phyloP scores from a whole-genome alignment of 2,329 filamentous ascomycete genomes.

The Colletotrichum horii region DNA sequence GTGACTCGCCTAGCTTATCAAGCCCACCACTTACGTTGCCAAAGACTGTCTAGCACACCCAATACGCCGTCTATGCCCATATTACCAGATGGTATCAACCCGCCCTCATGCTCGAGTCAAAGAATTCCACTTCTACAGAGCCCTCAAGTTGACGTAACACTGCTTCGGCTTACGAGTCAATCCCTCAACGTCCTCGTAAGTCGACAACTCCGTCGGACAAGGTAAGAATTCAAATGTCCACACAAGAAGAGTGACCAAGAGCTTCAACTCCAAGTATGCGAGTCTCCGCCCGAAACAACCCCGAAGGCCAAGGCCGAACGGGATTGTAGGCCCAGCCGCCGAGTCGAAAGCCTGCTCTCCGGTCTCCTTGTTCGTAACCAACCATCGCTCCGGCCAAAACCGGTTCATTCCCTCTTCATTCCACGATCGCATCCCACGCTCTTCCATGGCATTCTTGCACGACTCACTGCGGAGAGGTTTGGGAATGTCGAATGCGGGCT shows the following conservation, averaged over 20 bases:
- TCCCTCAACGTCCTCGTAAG: not conserved
- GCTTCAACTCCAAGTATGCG: constrained; percentile 33
- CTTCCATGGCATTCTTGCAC: not conserved
- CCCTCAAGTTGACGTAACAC: not conserved
- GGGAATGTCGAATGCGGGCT: not conserved
- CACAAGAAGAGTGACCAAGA: constrained; percentile 27
- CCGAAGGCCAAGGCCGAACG: constrained; percentile 27
- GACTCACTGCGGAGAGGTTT: constrained; percentile 22
- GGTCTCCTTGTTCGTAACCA: not conserved
- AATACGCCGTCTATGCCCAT: not conserved
- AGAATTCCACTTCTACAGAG: not conserved
- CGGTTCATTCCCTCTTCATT: constrained; percentile 1
- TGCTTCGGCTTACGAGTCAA: not conserved
- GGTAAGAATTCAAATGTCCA: constrained; percentile 30
- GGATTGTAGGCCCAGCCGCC: constrained; percentile 26
- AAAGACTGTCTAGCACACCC: not conserved
- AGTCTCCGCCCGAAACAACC: constrained; percentile 31
- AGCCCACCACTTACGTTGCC: not conserved
- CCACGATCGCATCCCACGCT: not conserved
- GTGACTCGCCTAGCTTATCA: not conserved
- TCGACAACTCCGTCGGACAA: not conserved
- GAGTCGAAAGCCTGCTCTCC: constrained; percentile 25
- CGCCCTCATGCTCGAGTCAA: not conserved
- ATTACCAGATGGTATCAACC: not conserved
- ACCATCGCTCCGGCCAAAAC: constrained; percentile 26